These are phyloP conservation scores for Primulina tabacum DNA, from an alignment of 257 asterid species.

Conservation along the genomic window DNA sequence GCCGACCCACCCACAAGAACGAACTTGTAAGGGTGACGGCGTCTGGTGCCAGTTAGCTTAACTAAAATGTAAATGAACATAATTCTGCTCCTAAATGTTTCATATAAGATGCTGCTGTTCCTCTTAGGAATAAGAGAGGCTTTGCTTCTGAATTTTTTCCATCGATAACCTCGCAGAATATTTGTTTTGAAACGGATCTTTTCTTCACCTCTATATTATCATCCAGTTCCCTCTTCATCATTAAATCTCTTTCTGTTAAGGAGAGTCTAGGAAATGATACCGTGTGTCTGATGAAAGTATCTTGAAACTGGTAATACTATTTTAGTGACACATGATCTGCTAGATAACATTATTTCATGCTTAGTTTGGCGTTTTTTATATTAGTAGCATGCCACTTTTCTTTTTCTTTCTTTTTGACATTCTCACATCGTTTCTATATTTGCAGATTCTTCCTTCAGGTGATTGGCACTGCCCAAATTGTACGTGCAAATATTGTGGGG, in stretches of 20 bases:
- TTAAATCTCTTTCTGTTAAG: not conserved
- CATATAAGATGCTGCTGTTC: conserved; percentile 1
- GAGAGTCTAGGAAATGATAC: not conserved
- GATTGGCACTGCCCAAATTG: conserved; percentile 97
- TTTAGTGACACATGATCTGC: not conserved
- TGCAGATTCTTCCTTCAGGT: conserved; percentile 80
- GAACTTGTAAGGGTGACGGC: not conserved
- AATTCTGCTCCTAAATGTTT: conserved; percentile 11
- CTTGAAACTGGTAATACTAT: not conserved
- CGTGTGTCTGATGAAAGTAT: conserved; percentile 3
- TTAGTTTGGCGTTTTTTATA: conserved; percentile 8
- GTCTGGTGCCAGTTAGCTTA: conserved; percentile 2
- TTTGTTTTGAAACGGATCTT: not conserved
- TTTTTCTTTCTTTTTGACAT: conserved; percentile 16
- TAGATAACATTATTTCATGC: conserved; percentile 3
- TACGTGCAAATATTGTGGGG: conserved; percentile 76
- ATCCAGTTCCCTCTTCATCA: not conserved
- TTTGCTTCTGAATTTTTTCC: not conserved
- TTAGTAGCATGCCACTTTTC: conserved; percentile 19
- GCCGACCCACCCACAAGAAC: not conserved
- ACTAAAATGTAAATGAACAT: conserved; percentile 1
- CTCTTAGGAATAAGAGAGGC: not conserved
- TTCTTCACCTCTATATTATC: not conserved
- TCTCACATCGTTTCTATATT: conserved; percentile 21
- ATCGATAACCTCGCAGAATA: not conserved